These are phyloP conservation scores for Acanthamoeba royreba DNA, from an alignment of 208 protist species.

Conservation along the genomic window DNA sequence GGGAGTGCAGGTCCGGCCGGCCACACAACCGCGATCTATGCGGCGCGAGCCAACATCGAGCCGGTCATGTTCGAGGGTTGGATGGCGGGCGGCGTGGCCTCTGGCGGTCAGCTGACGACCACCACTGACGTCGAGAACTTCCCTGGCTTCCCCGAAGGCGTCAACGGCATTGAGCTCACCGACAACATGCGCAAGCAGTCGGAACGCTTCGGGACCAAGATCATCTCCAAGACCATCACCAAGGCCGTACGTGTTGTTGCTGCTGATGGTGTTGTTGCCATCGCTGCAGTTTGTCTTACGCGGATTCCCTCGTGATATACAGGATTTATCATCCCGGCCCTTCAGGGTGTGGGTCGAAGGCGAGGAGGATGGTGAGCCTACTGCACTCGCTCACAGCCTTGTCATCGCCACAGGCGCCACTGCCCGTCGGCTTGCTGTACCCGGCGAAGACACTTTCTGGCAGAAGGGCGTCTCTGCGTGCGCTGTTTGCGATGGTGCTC, in stretches of 20 bases:
- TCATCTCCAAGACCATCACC: conserved; percentile 9
- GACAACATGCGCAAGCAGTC: conserved; percentile 51
- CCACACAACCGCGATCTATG: conserved; percentile 82
- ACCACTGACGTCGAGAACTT: conserved; percentile 86
- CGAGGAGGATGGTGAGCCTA: conserved; percentile 17
- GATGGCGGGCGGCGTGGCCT: conserved; percentile 59
- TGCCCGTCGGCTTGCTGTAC: conserved; percentile 60
- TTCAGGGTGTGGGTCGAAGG: conserved; percentile 60
- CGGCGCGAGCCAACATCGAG: conserved; percentile 70
- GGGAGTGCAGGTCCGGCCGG: conserved; percentile 77
- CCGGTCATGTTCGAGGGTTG: conserved; percentile 77
- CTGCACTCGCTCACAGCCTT: conserved; percentile 60
- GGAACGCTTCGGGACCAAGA: conserved; percentile 46
- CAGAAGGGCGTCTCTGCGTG: conserved; percentile 80
- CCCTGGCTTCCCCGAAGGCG: conserved; percentile 73
- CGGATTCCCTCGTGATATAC: neutral
- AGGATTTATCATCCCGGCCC: conserved; percentile 64
- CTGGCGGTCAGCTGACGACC: conserved; percentile 82
- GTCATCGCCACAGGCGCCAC: conserved; percentile 83
- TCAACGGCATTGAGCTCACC: conserved; percentile 46
- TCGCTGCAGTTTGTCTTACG: neutral
- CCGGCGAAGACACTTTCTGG: conserved; percentile 69
- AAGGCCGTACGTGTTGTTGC: neutral
- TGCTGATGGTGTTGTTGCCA: neutral
- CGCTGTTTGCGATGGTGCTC: conserved; percentile 81